Percentiles rank a stretch among this genome's conserved stretches.
phyloP scores from a whole-genome alignment of 371 early-diverging fungal genomes.

The Encephalitozoon romaleae region DNA sequence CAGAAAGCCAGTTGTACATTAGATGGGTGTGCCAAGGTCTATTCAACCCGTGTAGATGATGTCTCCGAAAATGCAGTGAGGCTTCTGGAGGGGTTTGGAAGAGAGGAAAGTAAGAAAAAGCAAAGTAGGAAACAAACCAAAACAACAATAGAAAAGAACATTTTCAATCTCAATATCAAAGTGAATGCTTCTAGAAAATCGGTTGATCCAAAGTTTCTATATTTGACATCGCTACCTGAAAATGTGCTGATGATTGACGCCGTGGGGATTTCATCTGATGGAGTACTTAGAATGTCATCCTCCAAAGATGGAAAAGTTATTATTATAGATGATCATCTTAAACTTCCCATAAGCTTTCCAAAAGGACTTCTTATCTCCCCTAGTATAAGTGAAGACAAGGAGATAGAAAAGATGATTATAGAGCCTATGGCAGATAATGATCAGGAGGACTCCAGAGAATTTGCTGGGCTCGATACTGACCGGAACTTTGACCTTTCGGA shows the following conservation, averaged over 20 bases:
- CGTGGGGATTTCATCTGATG: slow-evolving; percentile 7
- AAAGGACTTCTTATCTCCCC: slow-evolving; percentile 19
- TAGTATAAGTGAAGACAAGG: slow-evolving; percentile 3
- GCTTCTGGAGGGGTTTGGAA: slow-evolving; percentile 62
- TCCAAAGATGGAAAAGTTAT: not conserved
- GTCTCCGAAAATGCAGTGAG: slow-evolving; percentile 84
- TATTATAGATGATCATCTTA: not conserved
- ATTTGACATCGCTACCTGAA: not conserved
- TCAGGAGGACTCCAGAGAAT: not conserved
- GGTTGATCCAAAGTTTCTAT: slow-evolving; percentile 31
- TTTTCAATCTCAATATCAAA: slow-evolving; percentile 32
- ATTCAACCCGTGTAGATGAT: slow-evolving; percentile 91
- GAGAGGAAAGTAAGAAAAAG: slow-evolving; percentile 43
- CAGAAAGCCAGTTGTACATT: slow-evolving; percentile 94
- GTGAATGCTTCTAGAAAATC: not conserved
- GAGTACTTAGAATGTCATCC: slow-evolving; percentile 8
- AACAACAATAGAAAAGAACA: slow-evolving; percentile 33
- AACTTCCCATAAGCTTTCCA: not conserved
- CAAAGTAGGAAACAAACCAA: not conserved
- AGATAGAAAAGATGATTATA: not conserved
- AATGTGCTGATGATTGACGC: not conserved
- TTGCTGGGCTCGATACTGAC: not conserved
- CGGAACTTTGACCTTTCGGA: not conserved
- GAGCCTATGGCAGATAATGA: not conserved
- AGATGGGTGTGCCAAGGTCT: slow-evolving; percentile 95